Conservation (phyloP, 1,139 yeast species). For the Geotrichum europaeum region DNA sequence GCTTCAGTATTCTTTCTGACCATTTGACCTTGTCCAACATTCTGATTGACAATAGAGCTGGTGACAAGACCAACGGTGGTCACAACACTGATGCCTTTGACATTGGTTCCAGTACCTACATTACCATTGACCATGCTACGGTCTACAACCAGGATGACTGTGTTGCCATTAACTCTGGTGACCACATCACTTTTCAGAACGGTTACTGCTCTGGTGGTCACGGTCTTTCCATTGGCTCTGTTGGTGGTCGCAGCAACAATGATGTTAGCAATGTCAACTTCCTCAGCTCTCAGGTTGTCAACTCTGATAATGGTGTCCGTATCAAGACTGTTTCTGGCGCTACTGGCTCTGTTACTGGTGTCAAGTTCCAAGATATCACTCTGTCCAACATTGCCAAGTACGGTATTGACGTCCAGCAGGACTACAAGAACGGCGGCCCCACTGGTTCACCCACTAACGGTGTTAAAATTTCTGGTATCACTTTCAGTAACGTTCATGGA, state of each 20-base stretch:
- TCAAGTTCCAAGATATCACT: slow-evolving; percentile 5
- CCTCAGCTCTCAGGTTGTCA: slow-evolving; percentile 1
- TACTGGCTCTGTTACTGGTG: slow-evolving; percentile 3
- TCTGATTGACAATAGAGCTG: slow-evolving; percentile 4
- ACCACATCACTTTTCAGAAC: background rate
- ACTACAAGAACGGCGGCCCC: slow-evolving; percentile 8
- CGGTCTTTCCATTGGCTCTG: slow-evolving; percentile 12
- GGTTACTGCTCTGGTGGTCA: slow-evolving; percentile 15
- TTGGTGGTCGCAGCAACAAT: slow-evolving; percentile 10
- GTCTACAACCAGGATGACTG: slow-evolving; percentile 13
- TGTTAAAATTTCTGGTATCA: background rate
- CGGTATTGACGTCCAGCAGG: slow-evolving; percentile 11
- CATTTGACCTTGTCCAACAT: background rate
- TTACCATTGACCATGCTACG: slow-evolving; percentile 5
- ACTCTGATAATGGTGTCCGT: slow-evolving; percentile 8
- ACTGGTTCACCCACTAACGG: slow-evolving; percentile 11
- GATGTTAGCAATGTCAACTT: slow-evolving; percentile 2
- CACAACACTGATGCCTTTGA: slow-evolving; percentile 12
- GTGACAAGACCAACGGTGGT: slow-evolving; percentile 1
- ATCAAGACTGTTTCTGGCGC: slow-evolving; percentile 5
- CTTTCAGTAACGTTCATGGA: slow-evolving; percentile 5
- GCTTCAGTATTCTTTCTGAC: slow-evolving; percentile 7
- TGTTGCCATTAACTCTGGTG: slow-evolving; percentile 10
- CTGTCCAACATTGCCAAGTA: slow-evolving; percentile 9
- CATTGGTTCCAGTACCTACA: background rate